Conservation (phyloP, 805 yeast species). For the Teunomyces barrocoloradensis region DNA sequence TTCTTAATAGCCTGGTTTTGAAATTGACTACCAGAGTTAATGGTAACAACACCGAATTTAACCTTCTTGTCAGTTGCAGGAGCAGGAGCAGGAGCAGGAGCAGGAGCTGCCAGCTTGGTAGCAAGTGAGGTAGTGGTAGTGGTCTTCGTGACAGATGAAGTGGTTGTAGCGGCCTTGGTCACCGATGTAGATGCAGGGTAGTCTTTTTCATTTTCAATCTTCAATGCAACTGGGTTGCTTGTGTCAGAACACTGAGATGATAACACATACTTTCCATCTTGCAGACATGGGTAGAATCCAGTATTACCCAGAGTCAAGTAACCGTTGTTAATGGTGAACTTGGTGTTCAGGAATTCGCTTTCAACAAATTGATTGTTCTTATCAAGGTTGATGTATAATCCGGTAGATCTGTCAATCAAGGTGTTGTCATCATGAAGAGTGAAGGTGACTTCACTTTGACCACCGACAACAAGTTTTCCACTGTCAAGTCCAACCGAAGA, state of each 20-base stretch:
- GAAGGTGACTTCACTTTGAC: conserved; percentile 12
- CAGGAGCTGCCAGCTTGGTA: too few relatives aligned
- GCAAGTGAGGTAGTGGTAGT: conserved; percentile 1
- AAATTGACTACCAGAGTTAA: conserved; percentile 24
- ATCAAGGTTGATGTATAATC: conserved; percentile 14
- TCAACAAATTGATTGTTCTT: conserved; percentile 6
- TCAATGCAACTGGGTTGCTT: conserved; percentile 10
- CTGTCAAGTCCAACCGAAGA: conserved; percentile 7
- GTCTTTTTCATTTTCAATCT: conserved; percentile 5
- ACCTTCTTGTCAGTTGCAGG: conserved; percentile 5
- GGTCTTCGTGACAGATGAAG: neutral
- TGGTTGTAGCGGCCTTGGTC: conserved; percentile 1
- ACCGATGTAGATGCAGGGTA: neutral
- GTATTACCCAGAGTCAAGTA: conserved; percentile 11
- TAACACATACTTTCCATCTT: conserved; percentile 6
- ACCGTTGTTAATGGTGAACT: conserved; percentile 11
- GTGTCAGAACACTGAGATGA: conserved; percentile 7
- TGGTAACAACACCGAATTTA: conserved; percentile 19
- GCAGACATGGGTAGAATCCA: conserved; percentile 11
- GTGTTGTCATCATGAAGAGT: conserved; percentile 23
- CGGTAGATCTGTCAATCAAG: conserved; percentile 16
- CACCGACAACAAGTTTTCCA: conserved; percentile 11
- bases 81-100: neutral
- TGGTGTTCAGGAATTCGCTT: conserved; percentile 6
- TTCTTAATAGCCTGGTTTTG: conserved; percentile 26